Evolutionary conservation across 306 rosid genomes (phyloP), one percentile per base, ranked within the genome.

Genomic region (Quercus engelmannii): DNA sequence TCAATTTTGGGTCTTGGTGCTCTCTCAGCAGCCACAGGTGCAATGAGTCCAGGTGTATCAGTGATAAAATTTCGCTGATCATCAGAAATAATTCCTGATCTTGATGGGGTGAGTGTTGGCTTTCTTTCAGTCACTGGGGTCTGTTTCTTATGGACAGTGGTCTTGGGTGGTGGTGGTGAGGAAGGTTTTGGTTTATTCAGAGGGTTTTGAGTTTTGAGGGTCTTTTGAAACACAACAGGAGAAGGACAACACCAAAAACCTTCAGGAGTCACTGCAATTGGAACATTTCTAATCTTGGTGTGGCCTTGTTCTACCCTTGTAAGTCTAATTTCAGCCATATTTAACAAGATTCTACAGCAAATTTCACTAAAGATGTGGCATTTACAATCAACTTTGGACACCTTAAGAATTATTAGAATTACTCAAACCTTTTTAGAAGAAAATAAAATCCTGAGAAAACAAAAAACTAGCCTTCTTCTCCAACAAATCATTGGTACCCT

Each of bases 221-320:
- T 91, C 89, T 94, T 94, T 80, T 92, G 97, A 79, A 94, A 94
- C 83, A 82, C 97, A 74, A 92, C 94, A 80, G 98, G 97, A 23
- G 97, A 89, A 83, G 98, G 98, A 69, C 97, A 94, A 69, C 97
- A 92, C 97, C 98, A 92, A 70, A 94, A 92, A 26, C 97, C 97
- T 88, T 94, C 98, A 10, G 97, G 98, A 64, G 96, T 94, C 31
- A 92, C 97, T 41, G 94, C 98, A 76, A 94, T 89, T 62, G 98
- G 98, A 73, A 94, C 98, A 88, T 74, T 94, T 84, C 85, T 89
- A 73, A 92, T 85, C 96, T 87, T 92, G 76, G 96, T 84, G 75
- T 86, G 96, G 76, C 92, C 91, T 88, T 88, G 91, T 77, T 92
- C 90, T 78, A 87, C 85, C 69, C 90, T 83, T 25, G 87, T 78